Conservation (phyloP, 306 rosid species). For the Malus fusca region DNA sequence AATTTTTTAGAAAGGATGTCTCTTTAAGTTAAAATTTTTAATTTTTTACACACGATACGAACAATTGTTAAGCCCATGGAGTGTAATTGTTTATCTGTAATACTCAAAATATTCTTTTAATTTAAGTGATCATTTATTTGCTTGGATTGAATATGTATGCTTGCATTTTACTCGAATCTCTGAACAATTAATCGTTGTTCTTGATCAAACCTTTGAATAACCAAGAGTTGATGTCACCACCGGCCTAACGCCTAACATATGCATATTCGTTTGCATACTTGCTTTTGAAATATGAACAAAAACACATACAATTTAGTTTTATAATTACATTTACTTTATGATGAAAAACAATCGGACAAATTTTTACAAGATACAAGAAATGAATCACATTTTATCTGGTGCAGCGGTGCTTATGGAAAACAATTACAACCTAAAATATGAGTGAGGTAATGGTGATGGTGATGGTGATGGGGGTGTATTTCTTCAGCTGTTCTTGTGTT, state of each 20-base stretch:
- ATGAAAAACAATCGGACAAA: background rate
- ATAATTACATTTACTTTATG: conserved; percentile 1
- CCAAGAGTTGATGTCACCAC: background rate
- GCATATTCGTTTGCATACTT: background rate
- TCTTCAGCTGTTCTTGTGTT: conserved; percentile 5
- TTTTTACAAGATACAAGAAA: background rate
- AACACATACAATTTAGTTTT: background rate
- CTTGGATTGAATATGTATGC: background rate
- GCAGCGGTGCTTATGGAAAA: background rate
- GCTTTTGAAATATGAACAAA: background rate
- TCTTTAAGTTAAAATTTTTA: conserved; percentile 19
- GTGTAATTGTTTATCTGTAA: conserved; percentile 24
- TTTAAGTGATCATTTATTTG: background rate
- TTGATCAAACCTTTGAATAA: background rate
- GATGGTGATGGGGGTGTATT: background rate
- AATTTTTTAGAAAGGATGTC: conserved; percentile 30
- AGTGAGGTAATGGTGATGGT: background rate
- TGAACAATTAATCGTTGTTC: background rate
- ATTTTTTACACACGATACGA: background rate
- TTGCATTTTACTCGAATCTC: background rate
- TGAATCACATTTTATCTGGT: background rate
- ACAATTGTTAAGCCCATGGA: conserved; percentile 1
- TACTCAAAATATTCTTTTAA: background rate
- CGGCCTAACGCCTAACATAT: too few relatives aligned
- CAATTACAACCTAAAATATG: background rate